Evolutionary conservation across 805 yeast species (phyloP), one percentile per base, ranked within the genome.

Genomic region (Cyberlindnera euphorbiiphila): DNA sequence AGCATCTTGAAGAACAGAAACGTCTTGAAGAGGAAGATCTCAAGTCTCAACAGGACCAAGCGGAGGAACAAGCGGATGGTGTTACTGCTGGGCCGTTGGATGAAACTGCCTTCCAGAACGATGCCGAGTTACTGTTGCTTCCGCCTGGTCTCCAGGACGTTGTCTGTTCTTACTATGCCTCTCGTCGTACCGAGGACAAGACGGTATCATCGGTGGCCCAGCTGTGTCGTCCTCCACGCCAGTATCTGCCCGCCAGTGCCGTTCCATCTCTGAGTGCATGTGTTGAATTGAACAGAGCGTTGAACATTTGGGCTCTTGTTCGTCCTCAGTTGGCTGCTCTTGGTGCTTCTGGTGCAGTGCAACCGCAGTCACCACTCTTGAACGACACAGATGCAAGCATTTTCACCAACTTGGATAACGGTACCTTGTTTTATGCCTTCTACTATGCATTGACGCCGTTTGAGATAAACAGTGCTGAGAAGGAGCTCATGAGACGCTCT

Each of bases 291-390:
- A 91, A 82, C 53, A 94, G 95, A 14, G 85, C 94, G 8, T 84
- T 87, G 29, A 77, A 83, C 22, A 85, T 82, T 57, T 91, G 87
- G 65, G 96, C 96, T 13, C 81, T 78, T 53, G 88, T 81, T 41
- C 86, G 87, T 23, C 46, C 66, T 15, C 67, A 67, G 37, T 59
- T 82, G 68, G 82, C 65, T 10, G 9, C 26, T 4, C 67, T 71
- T 26, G 83, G 80, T 49, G 76, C 87, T 52, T 91, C 32, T n/a
- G 16, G 14, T 12, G 13, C 23, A 28, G 11, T 23, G n/a, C n/a
- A n/a, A n/a, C n/a, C n/a, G n/a, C n/a, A n/a, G n/a, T n/a, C n/a
- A n/a, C n/a, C 13, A 7, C 6, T 28, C 11, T 10, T 19, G 31
- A 19, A 10, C 15, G 19, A n/a, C 15, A 14, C 9, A 14, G 32